Conservation (phyloP, 192 early-diverging fungal species). For the Haplosporangium gracile region DNA sequence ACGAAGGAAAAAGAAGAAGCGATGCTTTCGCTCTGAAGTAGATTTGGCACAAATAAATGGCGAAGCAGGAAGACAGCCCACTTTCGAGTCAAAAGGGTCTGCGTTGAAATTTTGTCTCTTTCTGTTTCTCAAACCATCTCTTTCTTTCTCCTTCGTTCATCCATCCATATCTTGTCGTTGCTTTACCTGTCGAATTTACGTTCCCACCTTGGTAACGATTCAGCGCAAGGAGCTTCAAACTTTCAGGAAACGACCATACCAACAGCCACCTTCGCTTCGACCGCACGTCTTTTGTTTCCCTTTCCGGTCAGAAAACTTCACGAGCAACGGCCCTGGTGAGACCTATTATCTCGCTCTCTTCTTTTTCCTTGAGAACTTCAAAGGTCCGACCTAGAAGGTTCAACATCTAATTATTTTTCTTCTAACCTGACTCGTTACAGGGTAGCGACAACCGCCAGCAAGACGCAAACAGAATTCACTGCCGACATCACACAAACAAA, state of each 20-base stretch:
- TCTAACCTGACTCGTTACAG: slow-evolving; percentile 6
- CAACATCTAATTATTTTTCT: slow-evolving; percentile 10
- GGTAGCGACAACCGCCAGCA: not conserved
- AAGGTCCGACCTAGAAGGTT: not conserved
- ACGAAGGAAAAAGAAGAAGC: not conserved
- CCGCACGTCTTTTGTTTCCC: slow-evolving; percentile 9
- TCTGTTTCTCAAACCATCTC: slow-evolving; percentile 9
- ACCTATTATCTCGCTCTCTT: not conserved
- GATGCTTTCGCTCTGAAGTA: not conserved
- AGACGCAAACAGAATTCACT: not conserved
- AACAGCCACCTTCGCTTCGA: not conserved
- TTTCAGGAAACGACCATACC: slow-evolving; percentile 1
- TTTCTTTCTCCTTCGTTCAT: slow-evolving; percentile 5
- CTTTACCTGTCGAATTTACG: not conserved
- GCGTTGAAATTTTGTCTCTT: slow-evolving; percentile 6
- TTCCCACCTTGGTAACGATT: slow-evolving; percentile 3
- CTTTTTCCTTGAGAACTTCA: slow-evolving; percentile 9
- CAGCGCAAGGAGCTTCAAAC: slow-evolving; percentile 10
- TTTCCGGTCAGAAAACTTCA: not conserved
- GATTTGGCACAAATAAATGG: not conserved
- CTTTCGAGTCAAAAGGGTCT: not conserved
- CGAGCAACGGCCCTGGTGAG: slow-evolving; percentile 13
- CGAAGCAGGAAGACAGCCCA: not conserved
- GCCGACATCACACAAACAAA: not conserved
- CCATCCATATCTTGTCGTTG: slow-evolving; percentile 12